Evolutionary conservation across 164 flowering plant species (phyloP).

Genomic region (Chimonanthus praecox): DNA sequence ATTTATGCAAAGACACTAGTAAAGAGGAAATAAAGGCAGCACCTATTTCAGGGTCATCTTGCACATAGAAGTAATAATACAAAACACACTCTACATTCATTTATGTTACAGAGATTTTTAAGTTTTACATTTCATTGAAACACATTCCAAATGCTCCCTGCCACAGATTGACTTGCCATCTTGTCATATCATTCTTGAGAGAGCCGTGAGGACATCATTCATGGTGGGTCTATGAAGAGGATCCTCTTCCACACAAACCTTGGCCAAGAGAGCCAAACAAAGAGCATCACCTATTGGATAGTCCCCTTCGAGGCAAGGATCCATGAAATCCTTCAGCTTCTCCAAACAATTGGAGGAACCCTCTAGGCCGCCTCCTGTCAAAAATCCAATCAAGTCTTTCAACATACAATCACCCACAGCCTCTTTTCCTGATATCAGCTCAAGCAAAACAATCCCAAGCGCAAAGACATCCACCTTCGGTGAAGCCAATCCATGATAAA

Average conservation of each 20-base stretch:
- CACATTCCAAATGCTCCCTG: background rate
- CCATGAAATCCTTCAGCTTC: constrained; percentile 44
- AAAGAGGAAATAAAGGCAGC: background rate
- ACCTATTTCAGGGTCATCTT: background rate
- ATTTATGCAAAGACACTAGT: background rate
- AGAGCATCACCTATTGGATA: constrained; percentile 42
- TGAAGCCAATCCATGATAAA: constrained; percentile 26
- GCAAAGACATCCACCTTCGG: constrained; percentile 53
- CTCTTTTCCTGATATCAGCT: constrained; percentile 54
- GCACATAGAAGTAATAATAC: background rate
- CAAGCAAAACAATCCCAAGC: constrained; percentile 60
- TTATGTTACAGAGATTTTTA: too few relatives aligned
- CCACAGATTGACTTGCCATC: background rate
- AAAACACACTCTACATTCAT: background rate
- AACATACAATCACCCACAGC: constrained; percentile 19
- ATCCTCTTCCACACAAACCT: constrained; percentile 50
- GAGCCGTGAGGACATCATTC: constrained; percentile 45
- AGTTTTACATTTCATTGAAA: background rate
- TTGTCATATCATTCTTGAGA: constrained; percentile 34
- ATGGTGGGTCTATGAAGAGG: constrained; percentile 50
- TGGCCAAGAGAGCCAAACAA: constrained; percentile 44
- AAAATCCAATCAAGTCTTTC: constrained; percentile 26
- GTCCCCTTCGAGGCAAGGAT: constrained; percentile 39
- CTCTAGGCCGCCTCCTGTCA: constrained; percentile 26
- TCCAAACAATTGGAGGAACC: constrained; percentile 38